Base-by-base conservation (phyloP, 2,329 filamentous ascomycete genomes). In the Elsinoe fawcettii region DNA sequence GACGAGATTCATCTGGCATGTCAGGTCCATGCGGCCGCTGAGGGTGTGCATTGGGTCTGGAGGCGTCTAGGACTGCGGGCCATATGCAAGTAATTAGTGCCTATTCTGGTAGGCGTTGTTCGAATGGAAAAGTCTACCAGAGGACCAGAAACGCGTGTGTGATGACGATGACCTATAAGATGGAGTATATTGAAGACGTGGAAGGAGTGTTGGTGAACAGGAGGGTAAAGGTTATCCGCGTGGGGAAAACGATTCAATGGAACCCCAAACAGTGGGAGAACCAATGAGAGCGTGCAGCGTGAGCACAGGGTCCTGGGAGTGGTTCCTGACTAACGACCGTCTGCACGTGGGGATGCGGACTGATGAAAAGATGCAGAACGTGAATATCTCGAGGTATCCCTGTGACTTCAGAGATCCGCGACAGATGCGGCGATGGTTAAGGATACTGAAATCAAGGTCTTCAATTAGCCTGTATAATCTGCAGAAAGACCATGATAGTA, bases 81-180 rank as follows among this genome's bases (percentile, higher is more conserved):
- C 14, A 53, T 11, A 53, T 39, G 49, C 49, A 53, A 39, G 49
- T 53, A 30, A 53, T 39, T 39, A 34, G 6, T 5, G 11, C 30
- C 49, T 22, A 16, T 53, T 39, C 32, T 22, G 32, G 16, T 34
- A 39, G 34, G 32, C 49, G 18, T 18, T 36, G 30, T 20, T 18
- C 30, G 44, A 25, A 20, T 12, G 44, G 3, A 14, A 37, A 37
- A 37, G 41, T 46, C 22, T 46, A 46, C 41, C 41, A 25, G 20
- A 46, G 20, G 6, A 25, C 20, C 23, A 20, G 4, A 25, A 25
- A 46, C 41, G 41, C 41, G 41, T 46, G 18, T 22, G 18, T n/a
- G 41, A 46, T 23, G 41, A 46, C 20, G 41, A 46, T 22, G 23
- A 22, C 46, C 46, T 51, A 51, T 51, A 51, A 22, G 46, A 51